Conservation (phyloP, 2,329 filamentous ascomycete species). For the Hawksworthiomyces lignivorus region DNA sequence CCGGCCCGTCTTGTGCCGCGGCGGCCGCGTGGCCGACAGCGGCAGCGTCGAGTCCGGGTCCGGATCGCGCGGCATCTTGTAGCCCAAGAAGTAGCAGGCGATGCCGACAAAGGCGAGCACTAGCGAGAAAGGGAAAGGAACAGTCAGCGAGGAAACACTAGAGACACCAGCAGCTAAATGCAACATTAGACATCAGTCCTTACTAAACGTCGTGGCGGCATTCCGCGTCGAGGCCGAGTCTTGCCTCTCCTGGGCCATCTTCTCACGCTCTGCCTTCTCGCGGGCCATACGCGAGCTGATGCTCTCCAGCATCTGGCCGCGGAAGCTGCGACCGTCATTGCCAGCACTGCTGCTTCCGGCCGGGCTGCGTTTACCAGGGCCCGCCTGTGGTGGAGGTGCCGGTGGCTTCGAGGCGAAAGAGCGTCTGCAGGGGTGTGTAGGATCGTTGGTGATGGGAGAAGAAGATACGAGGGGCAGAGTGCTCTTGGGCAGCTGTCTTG, state of each 20-base stretch:
- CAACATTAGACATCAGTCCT: no score
- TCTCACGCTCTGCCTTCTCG: constrained; percentile 39
- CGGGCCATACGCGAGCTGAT: constrained; percentile 40
- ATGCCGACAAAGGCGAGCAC: constrained; percentile 45
- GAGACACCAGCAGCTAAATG: no score
- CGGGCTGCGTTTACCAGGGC: not conserved
- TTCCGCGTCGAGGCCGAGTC: constrained; percentile 31
- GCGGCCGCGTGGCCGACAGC: constrained; percentile 41
- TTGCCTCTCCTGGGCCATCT: constrained; percentile 32
- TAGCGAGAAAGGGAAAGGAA: no score
- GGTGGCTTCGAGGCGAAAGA: constrained; percentile 13
- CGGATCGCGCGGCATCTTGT: constrained; percentile 41
- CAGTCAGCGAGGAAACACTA: constrained; percentile 1
- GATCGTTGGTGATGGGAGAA: no score
- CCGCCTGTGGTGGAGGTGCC: not conserved
- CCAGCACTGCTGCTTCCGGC: not conserved
- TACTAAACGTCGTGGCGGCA: constrained; percentile 39
- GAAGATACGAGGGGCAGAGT: not conserved
- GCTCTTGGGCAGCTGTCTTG: not conserved
- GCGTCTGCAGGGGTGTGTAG: no score
- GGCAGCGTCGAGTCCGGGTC: constrained; percentile 52
- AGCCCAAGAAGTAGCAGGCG: constrained; percentile 52
- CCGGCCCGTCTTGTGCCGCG: constrained; percentile 49
- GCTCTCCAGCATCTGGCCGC: constrained; percentile 47
- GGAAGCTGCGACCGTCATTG: constrained; percentile 29